These are phyloP conservation scores for Porodaedalea pini DNA, from an alignment of 1,284 basidiomycete genomes.

Conservation along the genomic window DNA sequence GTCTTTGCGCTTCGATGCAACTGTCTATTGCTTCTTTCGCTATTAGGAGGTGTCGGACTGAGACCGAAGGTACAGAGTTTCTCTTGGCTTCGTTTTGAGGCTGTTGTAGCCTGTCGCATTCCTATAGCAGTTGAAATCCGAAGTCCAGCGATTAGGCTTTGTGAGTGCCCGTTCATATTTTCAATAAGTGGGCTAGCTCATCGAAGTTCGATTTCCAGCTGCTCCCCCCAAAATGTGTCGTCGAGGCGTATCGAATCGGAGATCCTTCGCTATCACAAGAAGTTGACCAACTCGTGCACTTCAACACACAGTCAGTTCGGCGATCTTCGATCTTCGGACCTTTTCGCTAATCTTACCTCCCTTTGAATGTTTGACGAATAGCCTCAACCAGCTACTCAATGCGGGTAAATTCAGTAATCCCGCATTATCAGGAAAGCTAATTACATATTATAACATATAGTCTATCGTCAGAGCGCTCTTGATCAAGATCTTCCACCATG, in stretches of 20 bases:
- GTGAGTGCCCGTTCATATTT: not conserved
- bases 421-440: not conserved
- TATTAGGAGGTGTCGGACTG: no score
- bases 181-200: not conserved
- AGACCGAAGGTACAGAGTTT: no score
- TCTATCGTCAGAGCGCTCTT: not conserved
- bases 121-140: not conserved
- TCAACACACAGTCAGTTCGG: not conserved
- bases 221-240: not conserved
- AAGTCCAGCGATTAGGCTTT: not conserved
- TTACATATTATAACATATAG: not conserved
- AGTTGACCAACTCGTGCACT: not conserved
- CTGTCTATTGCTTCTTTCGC: no score
- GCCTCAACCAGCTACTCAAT: not conserved
- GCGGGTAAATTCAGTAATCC: constrained; percentile 5
- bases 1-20: not conserved
- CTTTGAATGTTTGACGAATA: constrained; percentile 2
- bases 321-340: constrained; percentile 1
- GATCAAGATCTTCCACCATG: not conserved
- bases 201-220: not conserved
- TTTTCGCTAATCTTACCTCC: constrained; percentile 1
- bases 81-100: no score
- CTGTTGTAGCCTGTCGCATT: not conserved
- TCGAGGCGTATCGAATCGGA: not conserved
- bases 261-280: not conserved